A percentile compares a stretch with the other conserved stretches of the same genome.
These are phyloP conservation scores for Dactylellina drechsleri DNA, from an alignment of 2,329 filamentous ascomycete genomes.

Conservation along the genomic window DNA sequence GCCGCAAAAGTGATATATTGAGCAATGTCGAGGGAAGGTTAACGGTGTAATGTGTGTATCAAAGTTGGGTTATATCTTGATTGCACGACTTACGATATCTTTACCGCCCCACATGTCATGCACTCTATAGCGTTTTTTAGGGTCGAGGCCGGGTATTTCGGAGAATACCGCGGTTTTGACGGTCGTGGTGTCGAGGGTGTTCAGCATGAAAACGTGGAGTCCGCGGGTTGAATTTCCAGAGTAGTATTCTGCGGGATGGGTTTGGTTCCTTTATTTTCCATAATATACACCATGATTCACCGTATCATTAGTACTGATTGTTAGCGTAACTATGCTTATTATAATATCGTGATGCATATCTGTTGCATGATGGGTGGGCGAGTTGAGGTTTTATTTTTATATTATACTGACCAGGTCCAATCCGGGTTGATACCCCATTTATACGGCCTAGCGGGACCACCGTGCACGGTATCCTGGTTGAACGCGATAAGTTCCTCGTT, in stretches of 20 bases:
- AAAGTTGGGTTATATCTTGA: too few species aligned
- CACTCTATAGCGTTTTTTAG: constrained; percentile 61
- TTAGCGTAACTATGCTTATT: neutral
- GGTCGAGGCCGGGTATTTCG: constrained; percentile 64
- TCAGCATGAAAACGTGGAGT: constrained; percentile 66
- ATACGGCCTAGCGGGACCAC: constrained; percentile 62
- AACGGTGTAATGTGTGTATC: too few species aligned
- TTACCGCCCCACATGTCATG: constrained; percentile 64
- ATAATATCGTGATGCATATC: constrained; percentile 40
- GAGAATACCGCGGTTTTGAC: constrained; percentile 62
- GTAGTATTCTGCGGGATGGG: constrained; percentile 67
- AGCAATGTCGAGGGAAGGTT: too few species aligned
- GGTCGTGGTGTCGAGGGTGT: constrained; percentile 61
- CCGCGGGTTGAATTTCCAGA: constrained; percentile 63
- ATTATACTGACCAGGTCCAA: constrained; percentile 62
- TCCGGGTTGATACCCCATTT: constrained; percentile 66
- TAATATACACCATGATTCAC: neutral
- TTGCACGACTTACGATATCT: constrained; percentile 49
- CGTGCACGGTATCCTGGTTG: constrained; percentile 64
- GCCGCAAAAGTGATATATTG: neutral
- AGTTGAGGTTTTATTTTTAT: neutral
- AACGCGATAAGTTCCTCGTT: constrained; percentile 63
- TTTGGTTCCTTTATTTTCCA: constrained; percentile 60
- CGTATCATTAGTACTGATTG: neutral
- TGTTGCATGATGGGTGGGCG: neutral